Evolutionary conservation across 257 asterid genomes (phyloP), one percentile per base, ranked within the genome.

Genomic region (Ehretia macrophylla): DNA sequence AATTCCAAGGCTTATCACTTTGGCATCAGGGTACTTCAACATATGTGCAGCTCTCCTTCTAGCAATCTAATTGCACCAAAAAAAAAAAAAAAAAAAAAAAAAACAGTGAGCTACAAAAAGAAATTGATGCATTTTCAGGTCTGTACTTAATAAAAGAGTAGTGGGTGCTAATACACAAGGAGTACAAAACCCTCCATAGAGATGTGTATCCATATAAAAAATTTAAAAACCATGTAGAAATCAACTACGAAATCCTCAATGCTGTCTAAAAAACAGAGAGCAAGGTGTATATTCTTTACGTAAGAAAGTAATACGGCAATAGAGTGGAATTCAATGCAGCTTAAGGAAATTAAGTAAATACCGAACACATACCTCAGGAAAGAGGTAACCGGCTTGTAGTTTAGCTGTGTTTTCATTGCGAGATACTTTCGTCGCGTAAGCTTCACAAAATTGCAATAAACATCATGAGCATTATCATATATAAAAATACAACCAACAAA

Each of bases 361-460:
- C 8, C 12, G 2, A 42, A 42, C 16, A 42, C 47, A 42, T 4
- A 42, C 99, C 96, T 89, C 97, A 0, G 99, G 99, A 72, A 93
- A 93, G 63, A 93, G 87, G 66, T 89, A 93, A 62, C 99, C 99
- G 70, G 99, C 97, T 81, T 93, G 97, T 65, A 93, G 97, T 55
- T 89, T 93, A 20, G 85, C 88, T 72, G 89, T 47, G 79, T 93
- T 93, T 58, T 79, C 92, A 63, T 89, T 93, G 56, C 99, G 91
- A 9, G 92, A 75, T 49, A 93, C 99, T 65, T 77, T 68, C 11
- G 97, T 93, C 65, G 55, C 85, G 82, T 78, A 77, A 75, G 85
- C 99, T 92, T 67, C 77, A 86, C 22, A 52, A 52, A 57, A 79
- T 22, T 47, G 54, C 52, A 63, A 48, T 23, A 76, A 51, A 51